A percentile compares a stretch with the other conserved stretches of the same genome.
These are phyloP conservation scores for Ustilago bromivora DNA, from an alignment of 1,284 basidiomycete species.

Conservation along the genomic window DNA sequence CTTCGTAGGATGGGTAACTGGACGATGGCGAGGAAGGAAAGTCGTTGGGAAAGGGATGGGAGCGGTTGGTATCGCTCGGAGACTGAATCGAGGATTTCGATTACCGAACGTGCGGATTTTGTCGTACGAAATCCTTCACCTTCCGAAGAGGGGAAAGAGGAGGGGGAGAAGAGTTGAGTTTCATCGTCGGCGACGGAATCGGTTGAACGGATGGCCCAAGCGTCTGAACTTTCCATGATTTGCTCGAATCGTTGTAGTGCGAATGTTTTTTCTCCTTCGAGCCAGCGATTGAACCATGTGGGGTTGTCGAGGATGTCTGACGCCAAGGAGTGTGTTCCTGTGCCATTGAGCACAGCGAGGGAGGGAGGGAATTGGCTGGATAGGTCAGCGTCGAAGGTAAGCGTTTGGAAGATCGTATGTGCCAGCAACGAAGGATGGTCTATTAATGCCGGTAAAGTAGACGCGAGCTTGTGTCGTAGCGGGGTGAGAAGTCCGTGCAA, in stretches of 20 bases:
- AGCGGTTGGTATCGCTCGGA: slow-evolving; percentile 88
- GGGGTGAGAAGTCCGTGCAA: slow-evolving; percentile 59
- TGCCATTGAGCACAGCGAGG: slow-evolving; percentile 44
- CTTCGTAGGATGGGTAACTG: slow-evolving; percentile 85
- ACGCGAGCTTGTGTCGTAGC: slow-evolving; percentile 55
- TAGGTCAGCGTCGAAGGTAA: slow-evolving; percentile 86
- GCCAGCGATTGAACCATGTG: slow-evolving; percentile 91
- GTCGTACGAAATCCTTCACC: slow-evolving; percentile 46
- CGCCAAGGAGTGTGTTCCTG: slow-evolving; percentile 66
- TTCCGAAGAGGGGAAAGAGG: neutral
- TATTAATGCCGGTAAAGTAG: slow-evolving; percentile 78
- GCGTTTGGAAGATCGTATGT: slow-evolving; percentile 91
- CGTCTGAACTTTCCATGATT: slow-evolving; percentile 82
- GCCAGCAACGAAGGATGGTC: slow-evolving; percentile 86
- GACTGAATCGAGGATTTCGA: slow-evolving; percentile 57
- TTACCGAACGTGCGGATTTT: slow-evolving; percentile 47
- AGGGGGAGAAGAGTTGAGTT: slow-evolving; percentile 58
- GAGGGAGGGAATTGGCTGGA: slow-evolving; percentile 69
- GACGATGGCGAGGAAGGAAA: slow-evolving; percentile 83
- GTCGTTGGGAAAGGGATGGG: slow-evolving; percentile 80
- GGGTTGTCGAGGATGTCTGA: slow-evolving; percentile 83
- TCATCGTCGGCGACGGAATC: slow-evolving; percentile 74
- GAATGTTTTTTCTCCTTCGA: slow-evolving; percentile 75
- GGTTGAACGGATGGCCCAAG: slow-evolving; percentile 83
- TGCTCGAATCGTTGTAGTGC: slow-evolving; percentile 83